Evolutionary conservation across 2,329 filamentous ascomycete genomes (phyloP).

Genomic region (Talaromyces sp.): DNA sequence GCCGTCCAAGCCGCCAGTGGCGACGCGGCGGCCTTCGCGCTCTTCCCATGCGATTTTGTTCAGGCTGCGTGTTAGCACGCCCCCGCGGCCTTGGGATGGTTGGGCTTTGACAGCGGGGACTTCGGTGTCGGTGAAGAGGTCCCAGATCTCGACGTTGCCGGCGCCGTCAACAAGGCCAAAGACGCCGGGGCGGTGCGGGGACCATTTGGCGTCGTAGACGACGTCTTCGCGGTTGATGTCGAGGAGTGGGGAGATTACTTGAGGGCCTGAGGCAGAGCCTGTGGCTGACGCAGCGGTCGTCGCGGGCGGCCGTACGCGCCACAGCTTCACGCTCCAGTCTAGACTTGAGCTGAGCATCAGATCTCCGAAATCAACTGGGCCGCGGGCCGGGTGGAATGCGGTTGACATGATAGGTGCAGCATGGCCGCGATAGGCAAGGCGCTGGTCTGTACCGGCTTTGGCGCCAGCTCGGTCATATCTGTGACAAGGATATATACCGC

Average conservation of each 20-base stretch:
- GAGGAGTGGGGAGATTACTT: constrained; percentile 66
- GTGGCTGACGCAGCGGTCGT: constrained; percentile 34
- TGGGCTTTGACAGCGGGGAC: constrained; percentile 78
- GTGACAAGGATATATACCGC: constrained; percentile 92
- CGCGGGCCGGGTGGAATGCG: constrained; percentile 88
- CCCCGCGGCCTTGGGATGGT: constrained; percentile 57
- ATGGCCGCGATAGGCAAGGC: constrained; percentile 84
- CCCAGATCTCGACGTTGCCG: constrained; percentile 90
- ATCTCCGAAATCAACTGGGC: constrained; percentile 90
- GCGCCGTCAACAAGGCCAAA: constrained; percentile 93
- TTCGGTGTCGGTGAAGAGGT: constrained; percentile 86
- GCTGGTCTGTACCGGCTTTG: constrained; percentile 88
- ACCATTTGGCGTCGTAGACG: constrained; percentile 95
- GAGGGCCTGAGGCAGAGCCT: constrained; percentile 29
- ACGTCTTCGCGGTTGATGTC: constrained; percentile 93
- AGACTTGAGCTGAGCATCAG: constrained; percentile 86
- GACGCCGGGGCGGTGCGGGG: constrained; percentile 85
- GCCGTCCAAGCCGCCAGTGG: constrained; percentile 87
- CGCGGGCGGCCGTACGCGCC: constrained; percentile 68
- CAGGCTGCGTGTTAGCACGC: constrained; percentile 74
- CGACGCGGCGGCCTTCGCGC: constrained; percentile 77
- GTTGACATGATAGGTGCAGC: constrained; percentile 93
- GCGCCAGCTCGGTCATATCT: constrained; percentile 95
- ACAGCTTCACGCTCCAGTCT: constrained; percentile 96
- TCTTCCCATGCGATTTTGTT: constrained; percentile 96